Evolutionary conservation across 2,329 filamentous ascomycete species (phyloP).

Genomic region (Colletotrichum euphorbiae): DNA sequence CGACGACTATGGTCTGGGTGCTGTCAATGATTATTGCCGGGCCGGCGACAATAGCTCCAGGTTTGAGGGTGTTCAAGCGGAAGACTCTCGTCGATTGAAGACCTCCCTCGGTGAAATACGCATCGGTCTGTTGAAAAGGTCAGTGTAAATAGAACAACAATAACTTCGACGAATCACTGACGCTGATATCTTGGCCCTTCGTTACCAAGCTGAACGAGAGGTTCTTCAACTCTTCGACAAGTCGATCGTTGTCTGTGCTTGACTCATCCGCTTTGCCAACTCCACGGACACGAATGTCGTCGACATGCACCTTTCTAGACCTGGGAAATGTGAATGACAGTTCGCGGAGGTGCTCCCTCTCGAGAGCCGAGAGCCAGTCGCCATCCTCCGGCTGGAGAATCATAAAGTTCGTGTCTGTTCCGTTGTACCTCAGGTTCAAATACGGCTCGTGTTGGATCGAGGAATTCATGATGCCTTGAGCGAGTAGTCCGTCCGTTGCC

Average conservation of each 20-base stretch:
- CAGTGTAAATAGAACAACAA: too few species aligned
- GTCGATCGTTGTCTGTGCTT: neutral
- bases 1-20: constrained; percentile 78
- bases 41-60: constrained; percentile 71
- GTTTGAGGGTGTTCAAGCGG: constrained; percentile 70
- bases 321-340: constrained; percentile 55
- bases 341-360: constrained; percentile 49
- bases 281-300: constrained; percentile 56
- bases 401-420: constrained; percentile 57
- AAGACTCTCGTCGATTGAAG: constrained; percentile 70
- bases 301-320: constrained; percentile 54
- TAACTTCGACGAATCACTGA: neutral
- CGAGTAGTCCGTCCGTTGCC: constrained; percentile 52
- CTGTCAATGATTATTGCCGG: constrained; percentile 76
- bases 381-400: constrained; percentile 47
- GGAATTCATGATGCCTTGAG: constrained; percentile 7
- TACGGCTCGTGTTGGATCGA: constrained; percentile 47
- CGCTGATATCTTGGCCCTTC: neutral
- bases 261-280: constrained; percentile 42
- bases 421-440: constrained; percentile 58
- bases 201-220: neutral
- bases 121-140: constrained; percentile 5
- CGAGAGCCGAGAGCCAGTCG: constrained; percentile 48
- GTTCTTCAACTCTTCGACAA: neutral
- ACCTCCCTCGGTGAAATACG: constrained; percentile 37